Conservation (phyloP, 768 basidiomycete genomes). For the Lentinula aciculospora region DNA sequence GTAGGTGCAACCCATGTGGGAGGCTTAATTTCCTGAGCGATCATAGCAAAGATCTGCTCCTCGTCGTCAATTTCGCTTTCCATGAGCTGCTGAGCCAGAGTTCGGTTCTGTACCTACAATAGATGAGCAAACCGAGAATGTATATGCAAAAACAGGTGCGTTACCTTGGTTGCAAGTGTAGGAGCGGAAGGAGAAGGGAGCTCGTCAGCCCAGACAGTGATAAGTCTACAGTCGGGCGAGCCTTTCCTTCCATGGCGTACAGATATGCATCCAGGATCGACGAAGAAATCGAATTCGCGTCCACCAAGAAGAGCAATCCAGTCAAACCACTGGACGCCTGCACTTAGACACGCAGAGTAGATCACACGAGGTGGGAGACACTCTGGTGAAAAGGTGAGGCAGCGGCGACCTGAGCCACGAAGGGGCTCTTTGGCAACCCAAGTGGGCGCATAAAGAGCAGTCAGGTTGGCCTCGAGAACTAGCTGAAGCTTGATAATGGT, state of each 20-base stretch:
- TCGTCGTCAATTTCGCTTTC: slow-evolving; percentile 70
- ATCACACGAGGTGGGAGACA: slow-evolving; percentile 68
- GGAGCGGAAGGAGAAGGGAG: slow-evolving; percentile 22
- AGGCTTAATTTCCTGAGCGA: slow-evolving; percentile 63
- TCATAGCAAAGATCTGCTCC: slow-evolving; percentile 67
- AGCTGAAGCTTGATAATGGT: slow-evolving; percentile 67
- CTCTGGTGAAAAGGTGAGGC: slow-evolving; percentile 65
- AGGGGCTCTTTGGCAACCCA: slow-evolving; percentile 64
- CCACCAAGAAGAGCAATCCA: slow-evolving; percentile 71
- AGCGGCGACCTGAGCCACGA: slow-evolving; percentile 66
- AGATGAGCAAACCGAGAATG: slow-evolving; percentile 10
- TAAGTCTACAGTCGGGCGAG: slow-evolving; percentile 30
- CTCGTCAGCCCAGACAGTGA: slow-evolving; percentile 68
- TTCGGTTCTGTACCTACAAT: slow-evolving; percentile 33
- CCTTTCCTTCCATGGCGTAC: slow-evolving; percentile 47
- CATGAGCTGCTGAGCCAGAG: slow-evolving; percentile 68
- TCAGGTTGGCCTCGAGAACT: slow-evolving; percentile 69
- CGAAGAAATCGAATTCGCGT: slow-evolving; percentile 71
- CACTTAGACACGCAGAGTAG: slow-evolving; percentile 63
- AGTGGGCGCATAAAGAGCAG: slow-evolving; percentile 57
- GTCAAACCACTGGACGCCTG: slow-evolving; percentile 74
- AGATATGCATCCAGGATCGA: slow-evolving; percentile 76
- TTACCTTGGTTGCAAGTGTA: slow-evolving; percentile 10
- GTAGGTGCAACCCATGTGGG: slow-evolving; percentile 69
- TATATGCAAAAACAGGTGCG: slow-evolving; percentile 6